These are phyloP conservation scores for Leptodermis oblonga DNA, from an alignment of 257 asterid species.

Conservation along the genomic window DNA sequence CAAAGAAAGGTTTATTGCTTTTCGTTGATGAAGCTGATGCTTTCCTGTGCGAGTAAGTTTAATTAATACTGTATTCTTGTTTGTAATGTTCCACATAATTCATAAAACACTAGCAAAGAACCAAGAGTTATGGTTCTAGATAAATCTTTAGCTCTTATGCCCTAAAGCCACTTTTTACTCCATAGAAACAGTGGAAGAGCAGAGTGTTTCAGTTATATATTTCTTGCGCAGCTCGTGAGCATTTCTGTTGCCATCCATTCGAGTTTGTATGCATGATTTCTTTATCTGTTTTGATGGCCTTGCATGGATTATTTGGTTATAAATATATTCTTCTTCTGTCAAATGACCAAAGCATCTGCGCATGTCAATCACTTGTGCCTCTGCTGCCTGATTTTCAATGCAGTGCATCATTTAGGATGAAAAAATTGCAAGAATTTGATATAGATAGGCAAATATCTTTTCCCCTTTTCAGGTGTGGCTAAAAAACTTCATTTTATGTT, in stretches of 20 bases:
- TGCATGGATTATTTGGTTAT: neutral
- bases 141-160: neutral
- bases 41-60: constrained; percentile 93
- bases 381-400: too few species aligned
- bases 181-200: neutral
- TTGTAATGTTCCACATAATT: too few species aligned
- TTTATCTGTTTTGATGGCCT: neutral
- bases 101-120: neutral
- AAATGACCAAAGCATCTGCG: neutral
- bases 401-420: neutral
- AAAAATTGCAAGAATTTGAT: too few species aligned
- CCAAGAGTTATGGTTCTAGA: neutral
- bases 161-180: neutral
- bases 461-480: neutral
- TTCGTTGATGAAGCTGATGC: constrained; percentile 99
- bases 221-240: neutral
- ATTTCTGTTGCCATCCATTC: neutral
- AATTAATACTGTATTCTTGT: neutral
- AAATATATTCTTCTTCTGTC: neutral
- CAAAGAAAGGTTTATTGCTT: constrained; percentile 81
- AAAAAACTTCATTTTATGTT: too few species aligned
- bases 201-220: neutral
- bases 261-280: neutral
- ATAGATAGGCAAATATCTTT: neutral
- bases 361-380: neutral